Conservation (phyloP, 768 basidiomycete genomes). For the Hypholoma sublateritium region DNA sequence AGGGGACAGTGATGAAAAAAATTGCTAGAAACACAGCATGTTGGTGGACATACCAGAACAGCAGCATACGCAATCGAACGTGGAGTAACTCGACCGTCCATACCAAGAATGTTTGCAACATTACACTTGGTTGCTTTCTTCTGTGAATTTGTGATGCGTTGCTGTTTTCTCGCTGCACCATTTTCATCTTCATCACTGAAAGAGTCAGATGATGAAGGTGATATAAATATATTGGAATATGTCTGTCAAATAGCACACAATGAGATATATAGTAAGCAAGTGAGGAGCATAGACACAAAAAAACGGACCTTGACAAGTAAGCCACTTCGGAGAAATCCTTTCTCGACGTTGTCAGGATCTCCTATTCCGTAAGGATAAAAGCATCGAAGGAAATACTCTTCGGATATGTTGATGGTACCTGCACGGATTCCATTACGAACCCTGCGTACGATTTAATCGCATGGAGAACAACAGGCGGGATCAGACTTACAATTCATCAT, state of each 20-base stretch:
- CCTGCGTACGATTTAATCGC: not conserved
- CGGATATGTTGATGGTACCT: not conserved
- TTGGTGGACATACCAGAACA: conserved; percentile 19
- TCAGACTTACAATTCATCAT: not conserved
- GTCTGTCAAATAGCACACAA: conserved; percentile 8
- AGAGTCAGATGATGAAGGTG: conserved; percentile 9
- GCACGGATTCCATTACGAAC: not conserved
- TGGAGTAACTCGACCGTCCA: conserved; percentile 19
- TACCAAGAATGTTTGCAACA: conserved; percentile 13
- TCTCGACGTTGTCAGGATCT: conserved; percentile 3
- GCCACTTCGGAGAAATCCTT: conserved; percentile 7
- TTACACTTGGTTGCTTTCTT: conserved; percentile 13
- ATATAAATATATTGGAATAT: conserved; percentile 13
- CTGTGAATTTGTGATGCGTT: not conserved
- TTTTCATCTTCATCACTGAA: conserved; percentile 12
- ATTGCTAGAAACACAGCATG: not conserved
- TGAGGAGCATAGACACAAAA: not conserved
- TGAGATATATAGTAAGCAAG: not conserved
- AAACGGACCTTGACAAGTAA: conserved; percentile 14
- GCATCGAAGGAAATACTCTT: not conserved
- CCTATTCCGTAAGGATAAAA: not conserved
- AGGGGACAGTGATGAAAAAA: not conserved
- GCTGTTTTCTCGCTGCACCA: conserved; percentile 6
- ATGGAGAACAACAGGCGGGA: not conserved
- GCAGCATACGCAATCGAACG: conserved; percentile 28